Evolutionary conservation across 192 early-diverging fungal species (phyloP).

Genomic region (Geosiphon pyriformis): DNA sequence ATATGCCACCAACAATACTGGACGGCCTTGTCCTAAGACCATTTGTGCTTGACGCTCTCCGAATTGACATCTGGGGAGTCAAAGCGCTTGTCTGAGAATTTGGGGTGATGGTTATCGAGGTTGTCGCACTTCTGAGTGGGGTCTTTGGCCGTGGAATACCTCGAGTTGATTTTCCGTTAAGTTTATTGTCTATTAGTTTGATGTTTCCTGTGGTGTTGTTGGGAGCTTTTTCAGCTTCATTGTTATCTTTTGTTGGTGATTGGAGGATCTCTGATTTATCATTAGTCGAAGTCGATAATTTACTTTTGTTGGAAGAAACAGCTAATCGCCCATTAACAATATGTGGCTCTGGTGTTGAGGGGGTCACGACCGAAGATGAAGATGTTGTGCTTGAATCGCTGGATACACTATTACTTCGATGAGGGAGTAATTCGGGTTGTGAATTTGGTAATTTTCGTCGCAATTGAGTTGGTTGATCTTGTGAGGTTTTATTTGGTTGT

Average conservation of each 20-base stretch:
- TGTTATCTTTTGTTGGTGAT: not conserved
- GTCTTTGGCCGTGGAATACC: not conserved
- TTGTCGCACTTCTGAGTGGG: not conserved
- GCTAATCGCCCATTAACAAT: conserved; percentile 10
- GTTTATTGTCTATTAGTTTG: too few species aligned
- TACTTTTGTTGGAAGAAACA: not conserved
- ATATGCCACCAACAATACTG: not conserved
- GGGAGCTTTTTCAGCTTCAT: not conserved
- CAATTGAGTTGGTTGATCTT: not conserved
- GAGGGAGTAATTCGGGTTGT: not conserved
- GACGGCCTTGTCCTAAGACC: not conserved
- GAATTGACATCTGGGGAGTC: not conserved
- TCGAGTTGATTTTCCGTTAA: not conserved
- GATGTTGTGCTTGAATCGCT: conserved; percentile 16
- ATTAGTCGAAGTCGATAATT: not conserved
- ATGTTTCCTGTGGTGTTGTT: too few species aligned
- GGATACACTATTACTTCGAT: conserved; percentile 14
- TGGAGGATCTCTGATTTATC: not conserved
- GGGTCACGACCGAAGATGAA: conserved; percentile 8
- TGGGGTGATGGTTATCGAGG: not conserved
- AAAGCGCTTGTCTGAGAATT: not conserved
- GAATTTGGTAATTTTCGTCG: not conserved
- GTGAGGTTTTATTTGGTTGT: not conserved
- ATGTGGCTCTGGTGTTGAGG: conserved; percentile 16
- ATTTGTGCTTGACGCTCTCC: not conserved